Evolutionary conservation across 768 basidiomycete genomes (phyloP).

Genomic region (Lactarius hatsudake): DNA sequence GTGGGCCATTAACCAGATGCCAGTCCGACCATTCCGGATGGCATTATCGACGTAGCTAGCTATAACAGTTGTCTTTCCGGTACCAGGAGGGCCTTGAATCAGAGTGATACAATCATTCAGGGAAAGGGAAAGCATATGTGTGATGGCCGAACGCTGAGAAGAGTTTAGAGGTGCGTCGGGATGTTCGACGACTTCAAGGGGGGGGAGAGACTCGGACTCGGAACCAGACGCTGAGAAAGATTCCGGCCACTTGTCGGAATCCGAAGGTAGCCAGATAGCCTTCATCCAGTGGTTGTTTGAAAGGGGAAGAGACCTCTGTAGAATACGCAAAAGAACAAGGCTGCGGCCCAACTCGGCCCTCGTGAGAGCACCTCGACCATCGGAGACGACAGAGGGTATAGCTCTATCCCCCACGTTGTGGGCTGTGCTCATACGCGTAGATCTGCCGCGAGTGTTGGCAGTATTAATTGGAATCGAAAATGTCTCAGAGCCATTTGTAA

Average conservation of each 20-base stretch:
- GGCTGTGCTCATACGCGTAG: conserved; percentile 30
- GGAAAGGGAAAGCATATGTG: conserved; percentile 39
- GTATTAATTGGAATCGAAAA: conserved; percentile 31
- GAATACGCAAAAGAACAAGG: conserved; percentile 33
- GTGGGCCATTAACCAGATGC: conserved; percentile 81
- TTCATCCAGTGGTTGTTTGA: conserved; percentile 40
- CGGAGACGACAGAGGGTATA: conserved; percentile 42
- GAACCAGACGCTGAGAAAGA: conserved; percentile 29
- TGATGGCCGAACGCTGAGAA: conserved; percentile 40
- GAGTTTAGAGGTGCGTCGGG: conserved; percentile 37
- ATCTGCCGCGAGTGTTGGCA: conserved; percentile 18
- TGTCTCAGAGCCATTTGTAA: conserved; percentile 30
- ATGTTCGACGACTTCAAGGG: conserved; percentile 27
- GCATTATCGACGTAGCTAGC: conserved; percentile 35
- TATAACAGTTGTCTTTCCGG: conserved; percentile 36
- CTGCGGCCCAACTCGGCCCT: conserved; percentile 49
- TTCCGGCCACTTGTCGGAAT: conserved; percentile 40
- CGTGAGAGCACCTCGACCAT: conserved; percentile 57
- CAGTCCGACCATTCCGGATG: conserved; percentile 29
- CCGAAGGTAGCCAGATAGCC: conserved; percentile 35
- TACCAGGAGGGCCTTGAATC: conserved; percentile 37
- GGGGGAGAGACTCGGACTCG: conserved; percentile 16
- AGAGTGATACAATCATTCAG: conserved; percentile 37
- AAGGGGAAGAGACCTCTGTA: conserved; percentile 37
- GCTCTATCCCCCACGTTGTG: conserved; percentile 35